phyloP scores from a whole-genome alignment of 345 rosid genomes.

The Sonneratia caseolaris region DNA sequence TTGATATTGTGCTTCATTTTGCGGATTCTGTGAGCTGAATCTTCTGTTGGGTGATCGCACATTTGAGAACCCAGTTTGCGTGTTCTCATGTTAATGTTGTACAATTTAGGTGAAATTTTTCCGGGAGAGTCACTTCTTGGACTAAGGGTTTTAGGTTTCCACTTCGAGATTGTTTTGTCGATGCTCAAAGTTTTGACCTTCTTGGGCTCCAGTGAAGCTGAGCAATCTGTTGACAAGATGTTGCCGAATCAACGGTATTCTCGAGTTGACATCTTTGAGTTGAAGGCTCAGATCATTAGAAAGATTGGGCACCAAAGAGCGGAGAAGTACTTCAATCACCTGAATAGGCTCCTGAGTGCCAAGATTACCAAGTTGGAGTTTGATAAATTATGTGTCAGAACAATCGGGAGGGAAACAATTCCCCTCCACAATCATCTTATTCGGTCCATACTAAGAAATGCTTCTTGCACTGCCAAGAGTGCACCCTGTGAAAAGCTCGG shows the following conservation, averaged over 20 bases:
- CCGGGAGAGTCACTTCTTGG: background rate
- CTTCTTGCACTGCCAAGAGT: conserved; percentile 42
- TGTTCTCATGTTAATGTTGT: conserved; percentile 1
- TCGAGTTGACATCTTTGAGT: conserved; percentile 38
- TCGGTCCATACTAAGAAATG: conserved; percentile 59
- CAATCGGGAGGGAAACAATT: conserved; percentile 56
- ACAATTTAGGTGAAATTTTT: conserved; percentile 1
- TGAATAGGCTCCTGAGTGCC: conserved; percentile 40
- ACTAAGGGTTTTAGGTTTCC: conserved; percentile 1
- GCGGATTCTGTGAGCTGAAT: background rate
- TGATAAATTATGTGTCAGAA: conserved; percentile 47
- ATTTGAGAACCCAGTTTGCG: background rate
- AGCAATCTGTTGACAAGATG: conserved; percentile 17
- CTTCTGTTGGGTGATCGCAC: background rate
- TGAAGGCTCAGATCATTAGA: conserved; percentile 34
- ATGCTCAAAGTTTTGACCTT: background rate
- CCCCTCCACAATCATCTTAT: conserved; percentile 66
- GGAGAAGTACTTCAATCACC: conserved; percentile 63
- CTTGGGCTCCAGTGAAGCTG: background rate
- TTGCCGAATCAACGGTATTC: conserved; percentile 17
- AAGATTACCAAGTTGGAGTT: conserved; percentile 59
- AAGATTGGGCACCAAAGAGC: conserved; percentile 71
- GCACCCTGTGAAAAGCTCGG: conserved; percentile 30
- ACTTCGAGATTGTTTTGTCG: background rate
- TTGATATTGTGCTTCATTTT: background rate